Evolutionary conservation across 176 grass and related monocot species (phyloP).

Genomic region (Oropetium thomaeum): DNA sequence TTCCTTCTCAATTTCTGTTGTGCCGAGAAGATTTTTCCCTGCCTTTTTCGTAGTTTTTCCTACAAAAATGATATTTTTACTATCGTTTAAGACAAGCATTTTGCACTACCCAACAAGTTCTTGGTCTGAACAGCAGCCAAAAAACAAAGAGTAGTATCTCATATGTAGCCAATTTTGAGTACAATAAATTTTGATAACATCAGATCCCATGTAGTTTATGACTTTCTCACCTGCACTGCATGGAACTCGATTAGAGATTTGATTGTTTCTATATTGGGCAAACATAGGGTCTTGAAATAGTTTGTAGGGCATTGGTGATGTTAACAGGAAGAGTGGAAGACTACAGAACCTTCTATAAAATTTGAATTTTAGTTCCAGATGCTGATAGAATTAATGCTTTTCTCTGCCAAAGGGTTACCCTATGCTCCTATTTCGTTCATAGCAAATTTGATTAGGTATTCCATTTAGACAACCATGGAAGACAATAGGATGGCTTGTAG

Average conservation of each 20-base stretch:
- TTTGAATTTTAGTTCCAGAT: not conserved
- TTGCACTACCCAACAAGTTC: too few species aligned
- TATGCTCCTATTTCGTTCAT: not conserved
- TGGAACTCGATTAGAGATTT: constrained; percentile 14
- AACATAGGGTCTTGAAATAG: not conserved
- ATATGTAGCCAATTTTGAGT: not conserved
- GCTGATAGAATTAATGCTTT: not conserved
- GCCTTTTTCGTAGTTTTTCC: not conserved
- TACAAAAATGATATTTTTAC: too few species aligned
- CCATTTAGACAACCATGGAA: not conserved
- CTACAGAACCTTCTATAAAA: constrained; percentile 21
- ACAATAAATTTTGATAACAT: not conserved
- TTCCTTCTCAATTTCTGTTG: not conserved
- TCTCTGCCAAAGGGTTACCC: not conserved
- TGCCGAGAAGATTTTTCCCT: not conserved
- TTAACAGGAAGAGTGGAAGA: too few species aligned
- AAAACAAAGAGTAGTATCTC: too few species aligned
- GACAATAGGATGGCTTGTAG: not conserved
- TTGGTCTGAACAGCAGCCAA: too few species aligned
- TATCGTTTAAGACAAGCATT: too few species aligned
- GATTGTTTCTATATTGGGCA: not conserved
- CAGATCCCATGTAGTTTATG: not conserved
- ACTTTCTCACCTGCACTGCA: not conserved
- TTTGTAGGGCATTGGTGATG: not conserved
- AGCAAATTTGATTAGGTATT: not conserved